These are phyloP conservation scores for Rheum nobile DNA, from an alignment of 148 eudicot genomes.

Conservation along the genomic window DNA sequence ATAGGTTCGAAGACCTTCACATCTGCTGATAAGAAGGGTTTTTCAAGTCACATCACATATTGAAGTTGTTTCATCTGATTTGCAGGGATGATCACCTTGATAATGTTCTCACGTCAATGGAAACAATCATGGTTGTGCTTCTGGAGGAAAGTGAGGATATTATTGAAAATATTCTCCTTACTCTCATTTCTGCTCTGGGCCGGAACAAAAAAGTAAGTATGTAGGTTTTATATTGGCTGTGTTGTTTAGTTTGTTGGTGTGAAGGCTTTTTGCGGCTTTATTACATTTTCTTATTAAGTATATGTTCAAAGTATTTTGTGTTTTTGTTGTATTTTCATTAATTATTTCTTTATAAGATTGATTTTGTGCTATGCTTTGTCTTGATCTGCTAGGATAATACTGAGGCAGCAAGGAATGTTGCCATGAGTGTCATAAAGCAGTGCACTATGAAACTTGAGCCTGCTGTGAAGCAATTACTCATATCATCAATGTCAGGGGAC, in stretches of 20 bases:
- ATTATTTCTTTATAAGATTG: not conserved
- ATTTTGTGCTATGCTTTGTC: constrained; percentile 10
- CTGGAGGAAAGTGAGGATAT: constrained; percentile 94
- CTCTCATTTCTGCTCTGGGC: constrained; percentile 64
- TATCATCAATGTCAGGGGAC: constrained; percentile 80
- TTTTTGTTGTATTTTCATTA: not conserved
- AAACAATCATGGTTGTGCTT: constrained; percentile 73
- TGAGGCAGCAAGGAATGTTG: constrained; percentile 68
- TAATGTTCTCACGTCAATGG: constrained; percentile 66
- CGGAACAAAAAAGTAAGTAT: constrained; percentile 50
- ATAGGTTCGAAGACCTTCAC: not conserved
- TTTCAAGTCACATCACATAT: not conserved
- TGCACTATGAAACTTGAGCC: constrained; percentile 85
- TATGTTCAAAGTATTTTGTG: not conserved
- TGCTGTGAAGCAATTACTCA: constrained; percentile 63
- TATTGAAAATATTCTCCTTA: constrained; percentile 54
- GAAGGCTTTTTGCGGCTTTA: not conserved
- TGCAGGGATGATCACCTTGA: constrained; percentile 93
- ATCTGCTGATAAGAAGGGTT: not conserved
- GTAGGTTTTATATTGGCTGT: constrained; percentile 9
- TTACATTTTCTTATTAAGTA: not conserved
- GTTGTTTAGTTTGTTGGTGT: not conserved
- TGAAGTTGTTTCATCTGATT: not conserved
- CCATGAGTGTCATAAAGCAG: constrained; percentile 61
- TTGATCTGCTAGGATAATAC: constrained; percentile 42